A percentile compares a stretch with the other conserved stretches of the same genome.
phyloP scores from a whole-genome alignment of 805 yeast genomes.

The Hanseniaspora thailandica region DNA sequence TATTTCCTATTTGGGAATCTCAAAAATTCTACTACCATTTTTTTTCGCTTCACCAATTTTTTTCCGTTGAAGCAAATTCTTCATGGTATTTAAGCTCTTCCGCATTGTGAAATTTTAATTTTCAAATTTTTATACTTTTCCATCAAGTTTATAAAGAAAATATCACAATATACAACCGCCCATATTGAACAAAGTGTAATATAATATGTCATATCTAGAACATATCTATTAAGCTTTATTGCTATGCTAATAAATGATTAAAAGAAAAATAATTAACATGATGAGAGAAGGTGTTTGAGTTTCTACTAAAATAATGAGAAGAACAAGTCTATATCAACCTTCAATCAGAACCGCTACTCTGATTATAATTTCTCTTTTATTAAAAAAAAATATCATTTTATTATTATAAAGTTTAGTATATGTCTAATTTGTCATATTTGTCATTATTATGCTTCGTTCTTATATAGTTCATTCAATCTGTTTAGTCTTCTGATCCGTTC shows the following conservation, averaged over 20 bases:
- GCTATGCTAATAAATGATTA: neutral
- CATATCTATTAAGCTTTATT: neutral
- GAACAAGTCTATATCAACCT: conserved; percentile 12
- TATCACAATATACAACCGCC: no score
- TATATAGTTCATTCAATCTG: conserved; percentile 16
- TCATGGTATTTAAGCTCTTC: neutral
- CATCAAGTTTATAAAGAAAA: no score
- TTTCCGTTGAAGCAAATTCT: no score
- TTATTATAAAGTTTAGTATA: neutral
- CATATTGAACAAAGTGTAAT: no score
- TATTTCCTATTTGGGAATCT: neutral
- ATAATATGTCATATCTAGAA: conserved; percentile 1
- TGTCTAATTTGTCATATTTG: neutral
- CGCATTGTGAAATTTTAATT: neutral
- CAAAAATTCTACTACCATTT: neutral
- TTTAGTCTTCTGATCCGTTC: conserved; percentile 58
- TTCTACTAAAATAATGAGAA: conserved; percentile 14
- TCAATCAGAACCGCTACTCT: conserved; percentile 17
- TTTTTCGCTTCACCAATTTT: no score
- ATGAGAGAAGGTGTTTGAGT: conserved; percentile 15
- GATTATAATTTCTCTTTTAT: conserved; percentile 1
- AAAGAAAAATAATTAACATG: neutral
- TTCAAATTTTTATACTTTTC: no score
- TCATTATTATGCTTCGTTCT: conserved; percentile 10
- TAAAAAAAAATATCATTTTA: no score